Conservation (phyloP, 1,284 basidiomycete genomes). For the Sutorius eximius region DNA sequence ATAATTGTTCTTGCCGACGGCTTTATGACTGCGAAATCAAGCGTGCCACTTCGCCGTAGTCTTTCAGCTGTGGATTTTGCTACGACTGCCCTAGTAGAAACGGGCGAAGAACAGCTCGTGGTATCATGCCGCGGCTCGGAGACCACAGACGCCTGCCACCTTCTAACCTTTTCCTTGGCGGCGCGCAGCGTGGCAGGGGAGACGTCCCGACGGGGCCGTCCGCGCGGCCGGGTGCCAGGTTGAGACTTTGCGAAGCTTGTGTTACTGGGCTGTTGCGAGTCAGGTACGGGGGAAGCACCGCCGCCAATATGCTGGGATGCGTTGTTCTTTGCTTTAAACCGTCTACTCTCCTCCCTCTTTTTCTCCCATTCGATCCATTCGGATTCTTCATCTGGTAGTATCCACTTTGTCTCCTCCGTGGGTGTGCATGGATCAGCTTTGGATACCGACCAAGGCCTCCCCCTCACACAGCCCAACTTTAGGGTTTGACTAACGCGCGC, state of each 20-base stretch:
- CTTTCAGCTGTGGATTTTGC: background rate
- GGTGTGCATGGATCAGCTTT: background rate
- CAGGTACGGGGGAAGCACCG: background rate
- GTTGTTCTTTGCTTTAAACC: slow-evolving; percentile 21
- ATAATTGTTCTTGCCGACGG: slow-evolving; percentile 15
- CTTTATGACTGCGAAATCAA: slow-evolving; percentile 36
- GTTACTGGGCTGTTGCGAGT: slow-evolving; percentile 7
- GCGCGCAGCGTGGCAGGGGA: slow-evolving; percentile 21
- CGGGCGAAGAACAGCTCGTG: background rate
- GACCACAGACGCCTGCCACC: slow-evolving; percentile 31
- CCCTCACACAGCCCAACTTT: slow-evolving; percentile 35
- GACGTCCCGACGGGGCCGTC: slow-evolving; percentile 6
- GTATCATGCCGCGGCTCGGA: slow-evolving; percentile 7
- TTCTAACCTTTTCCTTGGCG: slow-evolving; percentile 35
- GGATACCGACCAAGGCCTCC: slow-evolving; percentile 19
- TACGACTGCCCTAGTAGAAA: background rate
- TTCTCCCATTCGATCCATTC: slow-evolving; percentile 37
- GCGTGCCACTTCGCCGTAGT: slow-evolving; percentile 18
- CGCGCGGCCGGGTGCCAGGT: background rate
- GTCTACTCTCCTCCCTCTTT: slow-evolving; percentile 22
- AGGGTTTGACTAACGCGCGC: slow-evolving; percentile 26
- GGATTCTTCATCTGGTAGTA: slow-evolving; percentile 35
- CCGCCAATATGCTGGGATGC: slow-evolving; percentile 13
- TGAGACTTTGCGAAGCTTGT: slow-evolving; percentile 2
- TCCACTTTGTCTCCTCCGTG: slow-evolving; percentile 28